These are phyloP conservation scores for Botrytis elliptica DNA, from an alignment of 2,329 filamentous ascomycete species.

Conservation along the genomic window DNA sequence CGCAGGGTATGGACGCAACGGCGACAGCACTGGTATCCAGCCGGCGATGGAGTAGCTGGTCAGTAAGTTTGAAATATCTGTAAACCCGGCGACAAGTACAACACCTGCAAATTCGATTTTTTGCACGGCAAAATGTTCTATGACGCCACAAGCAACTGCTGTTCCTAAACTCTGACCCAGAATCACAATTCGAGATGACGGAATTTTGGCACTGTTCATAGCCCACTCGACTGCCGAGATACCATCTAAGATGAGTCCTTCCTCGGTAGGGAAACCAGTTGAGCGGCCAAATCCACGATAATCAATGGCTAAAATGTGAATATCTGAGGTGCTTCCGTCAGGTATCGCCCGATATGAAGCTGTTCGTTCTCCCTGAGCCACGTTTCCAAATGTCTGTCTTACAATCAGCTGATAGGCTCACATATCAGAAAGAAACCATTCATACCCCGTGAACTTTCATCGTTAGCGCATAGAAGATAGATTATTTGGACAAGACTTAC, in stretches of 20 bases:
- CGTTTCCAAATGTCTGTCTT: constrained; percentile 76
- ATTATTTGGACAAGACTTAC: constrained; percentile 44
- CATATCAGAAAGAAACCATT: not conserved
- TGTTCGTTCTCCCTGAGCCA: constrained; percentile 76
- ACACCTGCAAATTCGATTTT: constrained; percentile 74
- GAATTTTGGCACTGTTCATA: constrained; percentile 60
- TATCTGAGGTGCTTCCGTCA: constrained; percentile 62
- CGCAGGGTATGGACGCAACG: constrained; percentile 65
- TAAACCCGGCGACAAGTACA: constrained; percentile 78
- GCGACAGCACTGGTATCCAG: constrained; percentile 73
- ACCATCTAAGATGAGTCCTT: constrained; percentile 78
- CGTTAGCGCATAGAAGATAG: constrained; percentile 21
- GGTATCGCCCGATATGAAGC: constrained; percentile 75
- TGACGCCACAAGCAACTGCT: constrained; percentile 73
- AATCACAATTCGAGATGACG: constrained; percentile 71
- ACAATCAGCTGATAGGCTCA: constrained; percentile 23
- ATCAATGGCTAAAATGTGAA: constrained; percentile 85
- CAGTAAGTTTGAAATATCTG: constrained; percentile 69
- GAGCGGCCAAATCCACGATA: constrained; percentile 87
- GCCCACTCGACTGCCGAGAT: constrained; percentile 72
- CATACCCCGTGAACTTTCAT: constrained; percentile 61
- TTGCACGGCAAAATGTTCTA: constrained; percentile 62
- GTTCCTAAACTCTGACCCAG: constrained; percentile 88
- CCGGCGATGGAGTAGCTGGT: constrained; percentile 76
- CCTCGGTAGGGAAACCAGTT: constrained; percentile 75